These are phyloP conservation scores for Annona cherimola DNA, from an alignment of 164 flowering plant genomes.

Conservation along the genomic window DNA sequence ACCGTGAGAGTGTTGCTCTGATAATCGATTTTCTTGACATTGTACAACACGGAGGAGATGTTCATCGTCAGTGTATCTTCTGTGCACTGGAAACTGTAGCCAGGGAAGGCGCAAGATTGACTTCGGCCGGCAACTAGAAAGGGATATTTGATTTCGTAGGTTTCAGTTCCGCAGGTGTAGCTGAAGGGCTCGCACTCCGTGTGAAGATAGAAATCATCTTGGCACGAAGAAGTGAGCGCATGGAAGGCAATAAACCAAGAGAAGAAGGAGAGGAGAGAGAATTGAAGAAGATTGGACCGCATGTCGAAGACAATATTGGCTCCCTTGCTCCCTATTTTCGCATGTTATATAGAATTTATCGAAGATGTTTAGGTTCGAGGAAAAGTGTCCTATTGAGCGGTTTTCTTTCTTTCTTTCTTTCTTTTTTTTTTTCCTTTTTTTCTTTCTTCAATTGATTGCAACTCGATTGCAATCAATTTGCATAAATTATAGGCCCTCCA, in stretches of 20 bases:
- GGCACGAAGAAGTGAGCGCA: background rate
- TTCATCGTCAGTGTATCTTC: background rate
- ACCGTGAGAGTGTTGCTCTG: slow-evolving; percentile 6
- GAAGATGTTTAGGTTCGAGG: too few species aligned
- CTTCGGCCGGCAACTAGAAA: background rate
- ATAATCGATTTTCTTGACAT: slow-evolving; percentile 21
- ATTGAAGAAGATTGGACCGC: background rate
- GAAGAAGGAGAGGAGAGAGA: background rate
- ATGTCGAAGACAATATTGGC: background rate
- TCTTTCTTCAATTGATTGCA: too few species aligned
- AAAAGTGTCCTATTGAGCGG: too few species aligned
- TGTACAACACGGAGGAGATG: background rate
- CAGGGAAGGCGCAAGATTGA: slow-evolving; percentile 24
- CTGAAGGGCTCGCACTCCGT: background rate
- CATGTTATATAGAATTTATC: too few species aligned
- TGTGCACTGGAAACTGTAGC: slow-evolving; percentile 23
- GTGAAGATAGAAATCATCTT: background rate
- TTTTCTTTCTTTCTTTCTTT: too few species aligned
- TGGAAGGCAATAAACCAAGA: background rate
- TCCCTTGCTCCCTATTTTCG: too few species aligned
- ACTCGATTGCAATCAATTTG: too few species aligned
- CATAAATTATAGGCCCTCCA: too few species aligned
- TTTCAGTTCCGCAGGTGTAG: background rate
- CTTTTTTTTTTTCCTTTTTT: too few species aligned
- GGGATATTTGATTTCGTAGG: slow-evolving; percentile 5